Evolutionary conservation across 495 filamentous ascomycete species (phyloP), one percentile per base, ranked within the genome.

Genomic region (Penicillium atrosanguineum): DNA sequence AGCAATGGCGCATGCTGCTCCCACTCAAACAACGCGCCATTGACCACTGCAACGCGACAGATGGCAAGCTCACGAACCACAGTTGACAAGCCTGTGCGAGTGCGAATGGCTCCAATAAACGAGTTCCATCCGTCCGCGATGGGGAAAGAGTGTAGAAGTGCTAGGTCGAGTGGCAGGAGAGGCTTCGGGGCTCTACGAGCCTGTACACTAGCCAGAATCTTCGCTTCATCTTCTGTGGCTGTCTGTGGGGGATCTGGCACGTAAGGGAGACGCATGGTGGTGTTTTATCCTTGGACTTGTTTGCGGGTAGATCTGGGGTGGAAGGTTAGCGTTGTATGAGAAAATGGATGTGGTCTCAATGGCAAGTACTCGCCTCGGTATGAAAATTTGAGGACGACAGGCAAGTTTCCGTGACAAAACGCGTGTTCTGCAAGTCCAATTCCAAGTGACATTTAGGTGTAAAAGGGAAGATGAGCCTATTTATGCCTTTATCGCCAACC

Each of bases 101-200:
- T 88, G 55, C 89, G 82, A 29, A 94, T 79, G 38, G 89, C 84
- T 37, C 84, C 84, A 15, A 92, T 76, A 69, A 94, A 91, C 29
- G 81, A 72, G 72, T 91, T 92, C 87, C 88, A 94, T 2, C 89
- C 89, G 61, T 89, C 81, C 2, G 89, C 83, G 0, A 93, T 75
- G 3, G 83, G 72, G 25, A 84, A 88, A 7, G 84, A 79, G 72
- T 93, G 89, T 4, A 93, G 75, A 7, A 93, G 81, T 1, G 89
- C 72, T 6, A 85, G 82, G 69, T 94, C 89, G 11, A 91, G 79
- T 0, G 83, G 76, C 41, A 89, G 82, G 11, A 92, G 79, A 0
- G 80, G 80, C 20, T 82, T 79, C 12, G 85, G 79, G 1, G 74
- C 76, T 20, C 87, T 83, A 25, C 88, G 84, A 20, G 81, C 81